A percentile compares a stretch with the other conserved stretches of the same genome.
Conservation (phyloP, 805 yeast species). For the Ogataea thermomethanolica region DNA sequence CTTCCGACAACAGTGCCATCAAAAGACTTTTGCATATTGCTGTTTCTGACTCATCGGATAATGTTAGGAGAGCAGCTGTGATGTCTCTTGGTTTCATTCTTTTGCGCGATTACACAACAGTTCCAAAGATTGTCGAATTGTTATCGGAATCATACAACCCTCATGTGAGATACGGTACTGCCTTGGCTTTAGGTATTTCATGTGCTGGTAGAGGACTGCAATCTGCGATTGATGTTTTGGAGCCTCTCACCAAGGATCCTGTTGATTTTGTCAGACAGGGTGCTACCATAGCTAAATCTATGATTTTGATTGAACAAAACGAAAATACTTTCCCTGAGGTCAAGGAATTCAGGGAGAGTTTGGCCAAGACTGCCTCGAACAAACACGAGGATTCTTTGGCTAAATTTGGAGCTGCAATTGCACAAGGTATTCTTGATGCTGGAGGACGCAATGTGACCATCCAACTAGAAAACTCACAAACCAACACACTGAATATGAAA, state of each 20-base stretch:
- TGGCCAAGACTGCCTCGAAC: conserved; percentile 71
- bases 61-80: conserved; percentile 95
- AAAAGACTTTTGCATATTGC: conserved; percentile 86
- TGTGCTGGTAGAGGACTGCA: conserved; percentile 92
- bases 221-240: conserved; percentile 87
- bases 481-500: conserved; percentile 85
- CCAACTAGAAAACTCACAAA: conserved; percentile 79
- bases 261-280: conserved; percentile 98
- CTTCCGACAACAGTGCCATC: conserved; percentile 86
- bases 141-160: conserved; percentile 94
- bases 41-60: conserved; percentile 94
- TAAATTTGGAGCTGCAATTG: conserved; percentile 93
- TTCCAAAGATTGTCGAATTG: conserved; percentile 91
- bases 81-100: conserved; percentile 87
- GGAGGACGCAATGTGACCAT: conserved; percentile 98
- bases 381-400: conserved; percentile 97
- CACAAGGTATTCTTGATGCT: conserved; percentile 97
- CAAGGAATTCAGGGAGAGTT: conserved; percentile 66
- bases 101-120: conserved; percentile 85
- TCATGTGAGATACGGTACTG: conserved; percentile 97
- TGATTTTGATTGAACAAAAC: conserved; percentile 86
- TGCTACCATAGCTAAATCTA: conserved; percentile 85
- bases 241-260: conserved; percentile 88
- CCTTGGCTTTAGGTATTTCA: conserved; percentile 93
- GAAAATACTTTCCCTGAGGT: conserved; percentile 81